A percentile compares a stretch with the other conserved stretches of the same genome.
These are phyloP conservation scores for Cryoendolithus antarcticus DNA, from an alignment of 2,329 filamentous ascomycete species.

Conservation along the genomic window DNA sequence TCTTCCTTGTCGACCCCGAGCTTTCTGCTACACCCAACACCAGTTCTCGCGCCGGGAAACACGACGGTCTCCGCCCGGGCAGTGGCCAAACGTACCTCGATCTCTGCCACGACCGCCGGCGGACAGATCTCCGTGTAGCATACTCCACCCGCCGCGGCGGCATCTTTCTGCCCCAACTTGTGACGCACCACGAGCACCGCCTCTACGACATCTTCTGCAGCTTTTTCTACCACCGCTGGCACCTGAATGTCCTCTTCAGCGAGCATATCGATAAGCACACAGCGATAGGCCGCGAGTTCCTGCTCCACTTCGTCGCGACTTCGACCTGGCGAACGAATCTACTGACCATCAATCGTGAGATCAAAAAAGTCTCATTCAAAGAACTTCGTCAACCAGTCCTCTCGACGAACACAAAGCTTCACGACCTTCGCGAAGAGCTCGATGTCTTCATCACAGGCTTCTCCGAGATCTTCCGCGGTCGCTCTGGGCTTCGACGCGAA, in stretches of 20 bases:
- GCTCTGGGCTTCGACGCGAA: not conserved
- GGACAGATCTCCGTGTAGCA: not conserved
- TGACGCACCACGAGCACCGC: not conserved
- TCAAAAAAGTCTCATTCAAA: not conserved
- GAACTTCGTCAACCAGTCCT: not conserved
- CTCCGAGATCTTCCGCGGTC: not conserved
- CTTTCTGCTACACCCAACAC: not conserved
- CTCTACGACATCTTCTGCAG: not conserved
- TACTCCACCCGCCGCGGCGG: not conserved
- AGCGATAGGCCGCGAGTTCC: not conserved
- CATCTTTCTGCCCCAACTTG: not conserved
- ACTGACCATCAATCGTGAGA: not conserved
- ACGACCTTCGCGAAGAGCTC: not conserved
- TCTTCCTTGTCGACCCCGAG: constrained; percentile 1
- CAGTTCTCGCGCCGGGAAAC: not conserved
- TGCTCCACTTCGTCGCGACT: not conserved
- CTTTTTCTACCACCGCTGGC: constrained; percentile 1
- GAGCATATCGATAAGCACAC: not conserved
- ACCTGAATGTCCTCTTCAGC: not conserved
- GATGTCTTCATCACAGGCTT: not conserved
- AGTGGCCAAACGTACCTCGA: too few species aligned
- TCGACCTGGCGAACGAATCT: not conserved
- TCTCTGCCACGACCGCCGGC: not conserved
- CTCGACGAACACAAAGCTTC: constrained; percentile 1
- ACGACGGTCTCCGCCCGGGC: too few species aligned